A percentile compares a stretch with the other conserved stretches of the same genome.
Evolutionary conservation across 148 eudicot species (phyloP).

Genomic region (Camellia japonica): DNA sequence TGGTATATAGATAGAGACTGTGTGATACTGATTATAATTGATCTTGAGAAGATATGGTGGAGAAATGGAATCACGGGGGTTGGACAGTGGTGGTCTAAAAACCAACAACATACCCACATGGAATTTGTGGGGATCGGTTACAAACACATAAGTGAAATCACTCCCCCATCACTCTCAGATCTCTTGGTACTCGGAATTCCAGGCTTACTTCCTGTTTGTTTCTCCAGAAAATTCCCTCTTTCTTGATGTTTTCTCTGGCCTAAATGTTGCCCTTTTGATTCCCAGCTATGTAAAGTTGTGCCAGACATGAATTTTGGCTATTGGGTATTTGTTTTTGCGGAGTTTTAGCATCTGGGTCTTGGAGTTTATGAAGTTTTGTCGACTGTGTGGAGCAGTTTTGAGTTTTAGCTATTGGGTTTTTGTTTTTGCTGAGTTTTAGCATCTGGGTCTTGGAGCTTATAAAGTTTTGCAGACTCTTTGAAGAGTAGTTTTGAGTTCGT

Average conservation of each 20-base stretch:
- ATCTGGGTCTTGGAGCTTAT: conserved; percentile 13
- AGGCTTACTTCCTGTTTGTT: conserved; percentile 24
- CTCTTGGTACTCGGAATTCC: conserved; percentile 57
- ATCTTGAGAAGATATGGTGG: conserved; percentile 23
- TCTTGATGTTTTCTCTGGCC: neutral
- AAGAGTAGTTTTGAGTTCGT: conserved; percentile 10
- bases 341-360: conserved; percentile 20
- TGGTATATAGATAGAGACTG: conserved; percentile 20
- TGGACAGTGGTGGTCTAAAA: conserved; percentile 10
- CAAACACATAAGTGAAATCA: conserved; percentile 24
- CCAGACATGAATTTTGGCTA: conserved; percentile 19
- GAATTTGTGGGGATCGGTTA: conserved; percentile 53
- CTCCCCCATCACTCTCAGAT: conserved; percentile 34
- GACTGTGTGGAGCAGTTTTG: neutral
- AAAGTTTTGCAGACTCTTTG: conserved; percentile 8
- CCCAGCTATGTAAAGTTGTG: conserved; percentile 3
- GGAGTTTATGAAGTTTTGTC: conserved; percentile 4
- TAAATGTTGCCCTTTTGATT: conserved; percentile 6
- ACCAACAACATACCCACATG: conserved; percentile 23
- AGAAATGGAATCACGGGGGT: neutral
- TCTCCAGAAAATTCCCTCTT: conserved; percentile 24
- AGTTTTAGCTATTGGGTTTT: conserved; percentile 26
- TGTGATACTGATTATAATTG: conserved; percentile 12
- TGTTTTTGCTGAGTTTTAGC: conserved; percentile 14
- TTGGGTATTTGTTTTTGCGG: conserved; percentile 20